Percentiles rank a stretch among this genome's conserved stretches.
phyloP scores from a whole-genome alignment of 1,284 basidiomycete species.

The Ganoderma lucidum region DNA sequence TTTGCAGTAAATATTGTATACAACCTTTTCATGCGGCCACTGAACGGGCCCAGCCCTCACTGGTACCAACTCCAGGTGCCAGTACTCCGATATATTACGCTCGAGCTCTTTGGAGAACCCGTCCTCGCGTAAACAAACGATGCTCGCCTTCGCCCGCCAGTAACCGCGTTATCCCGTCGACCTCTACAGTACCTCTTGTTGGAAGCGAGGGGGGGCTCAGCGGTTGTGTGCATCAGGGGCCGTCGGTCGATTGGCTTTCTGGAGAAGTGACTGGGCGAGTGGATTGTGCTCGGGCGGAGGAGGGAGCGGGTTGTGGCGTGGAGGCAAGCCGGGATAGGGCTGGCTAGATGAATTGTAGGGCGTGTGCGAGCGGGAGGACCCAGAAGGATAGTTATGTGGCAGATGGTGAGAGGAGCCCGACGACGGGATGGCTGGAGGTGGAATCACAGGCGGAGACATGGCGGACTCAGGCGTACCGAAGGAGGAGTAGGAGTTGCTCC shows the following conservation, averaged over 20 bases:
- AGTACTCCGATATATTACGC: constrained; percentile 39
- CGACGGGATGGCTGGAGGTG: constrained; percentile 20
- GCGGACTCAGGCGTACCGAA: constrained; percentile 13
- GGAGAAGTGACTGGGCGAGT: constrained; percentile 24
- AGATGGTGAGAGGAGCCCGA: neutral
- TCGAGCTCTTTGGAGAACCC: constrained; percentile 65
- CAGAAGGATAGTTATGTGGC: neutral
- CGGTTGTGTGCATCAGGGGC: constrained; percentile 33
- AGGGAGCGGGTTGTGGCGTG: constrained; percentile 38
- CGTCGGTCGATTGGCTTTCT: constrained; percentile 27
- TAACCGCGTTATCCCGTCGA: no score
- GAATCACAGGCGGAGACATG: constrained; percentile 7
- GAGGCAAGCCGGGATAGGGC: constrained; percentile 22
- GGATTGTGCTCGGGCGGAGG: constrained; percentile 32
- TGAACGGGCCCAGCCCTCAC: no score
- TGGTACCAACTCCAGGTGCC: no score
- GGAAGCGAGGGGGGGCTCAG: constrained; percentile 36
- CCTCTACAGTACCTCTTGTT: no score
- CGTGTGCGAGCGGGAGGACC: constrained; percentile 3
- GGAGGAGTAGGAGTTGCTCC: constrained; percentile 38
- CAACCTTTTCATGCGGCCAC: no score
- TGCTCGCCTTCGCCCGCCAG: constrained; percentile 46
- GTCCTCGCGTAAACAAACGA: constrained; percentile 64
- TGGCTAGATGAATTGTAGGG: constrained; percentile 19
- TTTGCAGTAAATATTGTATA: no score